A percentile compares a stretch with the other conserved stretches of the same genome.
phyloP scores from a whole-genome alignment of 306 rosid genomes.

The Leucaena leucocephala region DNA sequence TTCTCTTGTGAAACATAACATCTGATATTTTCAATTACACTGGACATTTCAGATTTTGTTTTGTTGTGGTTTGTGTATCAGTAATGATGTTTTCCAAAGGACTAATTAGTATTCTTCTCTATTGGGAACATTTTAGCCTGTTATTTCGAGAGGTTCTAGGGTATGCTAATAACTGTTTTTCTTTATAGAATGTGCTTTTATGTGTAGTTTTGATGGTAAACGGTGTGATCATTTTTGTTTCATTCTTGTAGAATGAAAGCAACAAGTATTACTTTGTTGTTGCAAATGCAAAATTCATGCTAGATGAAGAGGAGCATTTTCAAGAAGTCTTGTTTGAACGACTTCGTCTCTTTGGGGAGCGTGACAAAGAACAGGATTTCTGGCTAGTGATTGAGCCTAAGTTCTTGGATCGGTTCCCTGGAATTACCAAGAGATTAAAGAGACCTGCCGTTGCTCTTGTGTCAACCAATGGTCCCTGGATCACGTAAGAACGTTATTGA shows the following conservation, averaged over 20 bases:
- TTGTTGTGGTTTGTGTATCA: not conserved
- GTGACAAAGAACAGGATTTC: constrained; percentile 78
- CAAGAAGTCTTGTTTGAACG: constrained; percentile 76
- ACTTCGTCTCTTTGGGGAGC: constrained; percentile 65
- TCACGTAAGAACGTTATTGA: constrained; percentile 63
- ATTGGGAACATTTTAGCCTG: not conserved
- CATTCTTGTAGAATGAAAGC: constrained; percentile 48
- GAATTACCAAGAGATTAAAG: constrained; percentile 67
- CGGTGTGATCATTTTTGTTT: not conserved
- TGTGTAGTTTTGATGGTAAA: constrained; percentile 12
- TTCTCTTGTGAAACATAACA: not conserved
- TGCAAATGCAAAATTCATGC: constrained; percentile 97
- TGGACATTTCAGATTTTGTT: not conserved
- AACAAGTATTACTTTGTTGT: constrained; percentile 74
- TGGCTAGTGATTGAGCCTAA: constrained; percentile 98
- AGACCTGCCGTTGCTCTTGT: constrained; percentile 97
- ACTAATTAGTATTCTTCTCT: not conserved
- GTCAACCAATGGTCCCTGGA: constrained; percentile 93
- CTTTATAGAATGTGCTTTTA: not conserved
- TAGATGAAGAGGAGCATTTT: constrained; percentile 99
- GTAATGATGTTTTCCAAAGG: not conserved
- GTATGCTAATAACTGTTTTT: not conserved
- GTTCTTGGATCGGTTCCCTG: constrained; percentile 90
- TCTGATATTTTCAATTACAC: too few species aligned
- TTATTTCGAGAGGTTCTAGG: not conserved